Conservation (phyloP, 495 filamentous ascomycete species). For the Saxophila tyrrhenica region DNA sequence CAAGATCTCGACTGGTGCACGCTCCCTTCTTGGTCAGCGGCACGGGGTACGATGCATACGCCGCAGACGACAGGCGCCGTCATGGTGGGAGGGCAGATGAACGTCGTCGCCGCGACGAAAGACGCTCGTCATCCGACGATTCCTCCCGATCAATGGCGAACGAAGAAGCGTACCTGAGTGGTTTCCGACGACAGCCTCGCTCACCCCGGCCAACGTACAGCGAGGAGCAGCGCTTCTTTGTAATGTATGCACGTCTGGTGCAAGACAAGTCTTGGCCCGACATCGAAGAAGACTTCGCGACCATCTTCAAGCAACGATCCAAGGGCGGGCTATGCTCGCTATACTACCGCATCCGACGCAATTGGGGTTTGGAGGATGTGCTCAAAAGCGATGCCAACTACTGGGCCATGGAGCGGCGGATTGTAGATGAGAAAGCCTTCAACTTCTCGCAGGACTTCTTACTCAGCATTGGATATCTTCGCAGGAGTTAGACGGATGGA, state of each 20-base stretch:
- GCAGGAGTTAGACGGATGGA: neutral
- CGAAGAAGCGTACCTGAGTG: neutral
- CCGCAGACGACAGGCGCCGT: neutral
- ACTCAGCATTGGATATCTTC: neutral
- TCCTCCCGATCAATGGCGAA: neutral
- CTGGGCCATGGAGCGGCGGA: neutral
- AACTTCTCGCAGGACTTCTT: slow-evolving; percentile 7
- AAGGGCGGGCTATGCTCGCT: slow-evolving; percentile 14
- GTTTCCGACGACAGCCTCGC: neutral
- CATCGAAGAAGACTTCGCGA: slow-evolving; percentile 7
- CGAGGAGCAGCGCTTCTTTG: slow-evolving; percentile 19
- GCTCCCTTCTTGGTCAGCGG: too few relatives aligned
- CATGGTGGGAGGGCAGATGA: neutral
- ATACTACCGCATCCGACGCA: slow-evolving; percentile 17
- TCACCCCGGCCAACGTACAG: slow-evolving; percentile 14
- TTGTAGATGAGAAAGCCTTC: slow-evolving; percentile 1
- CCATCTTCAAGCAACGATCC: slow-evolving; percentile 5
- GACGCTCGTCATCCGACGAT: neutral
- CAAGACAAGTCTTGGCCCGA: slow-evolving; percentile 10
- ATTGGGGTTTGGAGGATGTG: slow-evolving; percentile 14
- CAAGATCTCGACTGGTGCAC: too few relatives aligned
- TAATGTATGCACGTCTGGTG: slow-evolving; percentile 17
- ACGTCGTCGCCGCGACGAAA: neutral
- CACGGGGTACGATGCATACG: too few relatives aligned
- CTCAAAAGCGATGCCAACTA: slow-evolving; percentile 5